These are phyloP conservation scores for Eleusine indica DNA, from an alignment of 176 grass and related monocot species.

Conservation along the genomic window DNA sequence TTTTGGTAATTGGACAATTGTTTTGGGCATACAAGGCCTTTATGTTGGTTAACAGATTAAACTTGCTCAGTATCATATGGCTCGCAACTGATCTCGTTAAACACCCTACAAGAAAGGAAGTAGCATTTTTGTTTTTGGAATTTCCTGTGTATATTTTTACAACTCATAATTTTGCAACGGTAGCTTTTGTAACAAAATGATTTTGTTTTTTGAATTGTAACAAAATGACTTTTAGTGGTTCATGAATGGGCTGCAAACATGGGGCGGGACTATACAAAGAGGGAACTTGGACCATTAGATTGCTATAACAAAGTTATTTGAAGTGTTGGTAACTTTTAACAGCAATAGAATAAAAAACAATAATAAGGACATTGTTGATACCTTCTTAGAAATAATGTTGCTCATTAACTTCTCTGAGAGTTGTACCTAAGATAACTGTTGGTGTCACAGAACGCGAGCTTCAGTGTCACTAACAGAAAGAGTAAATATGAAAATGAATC, in stretches of 20 bases:
- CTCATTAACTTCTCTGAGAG: constrained; percentile 98
- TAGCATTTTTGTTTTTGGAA: too few relatives aligned
- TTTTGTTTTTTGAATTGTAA: too few relatives aligned
- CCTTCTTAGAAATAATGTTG: constrained; percentile 93
- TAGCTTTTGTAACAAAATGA: too few relatives aligned
- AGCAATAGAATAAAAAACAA: background rate
- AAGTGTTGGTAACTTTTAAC: background rate
- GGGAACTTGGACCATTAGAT: background rate
- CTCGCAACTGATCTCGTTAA: background rate
- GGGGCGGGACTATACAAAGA: too few relatives aligned
- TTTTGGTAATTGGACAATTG: background rate
- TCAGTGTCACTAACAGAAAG: too few relatives aligned
- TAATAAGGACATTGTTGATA: constrained; percentile 25
- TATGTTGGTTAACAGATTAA: constrained; percentile 2
- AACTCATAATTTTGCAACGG: too few relatives aligned
- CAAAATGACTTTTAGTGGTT: too few relatives aligned
- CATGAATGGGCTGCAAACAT: too few relatives aligned
- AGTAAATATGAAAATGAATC: background rate
- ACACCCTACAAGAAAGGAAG: too few relatives aligned
- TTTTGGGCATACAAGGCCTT: constrained; percentile 4
- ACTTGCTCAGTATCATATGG: background rate
- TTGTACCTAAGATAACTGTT: constrained; percentile 64
- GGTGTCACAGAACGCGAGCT: too few relatives aligned
- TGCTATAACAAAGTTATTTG: background rate
- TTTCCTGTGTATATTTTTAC: too few relatives aligned